These are phyloP conservation scores for Lolium perenne DNA, from an alignment of 176 grass and related monocot genomes.

Conservation along the genomic window DNA sequence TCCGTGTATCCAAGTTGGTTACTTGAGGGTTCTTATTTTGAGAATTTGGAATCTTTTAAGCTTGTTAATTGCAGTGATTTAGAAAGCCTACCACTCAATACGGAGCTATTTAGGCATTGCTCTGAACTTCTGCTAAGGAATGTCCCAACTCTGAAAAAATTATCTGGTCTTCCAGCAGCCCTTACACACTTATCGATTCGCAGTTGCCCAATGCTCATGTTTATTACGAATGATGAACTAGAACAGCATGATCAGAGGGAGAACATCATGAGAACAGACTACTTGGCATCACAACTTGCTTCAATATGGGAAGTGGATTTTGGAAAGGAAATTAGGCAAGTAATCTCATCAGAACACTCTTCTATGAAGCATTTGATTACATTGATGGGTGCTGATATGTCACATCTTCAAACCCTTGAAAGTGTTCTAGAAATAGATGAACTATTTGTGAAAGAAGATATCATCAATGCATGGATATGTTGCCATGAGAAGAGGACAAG, in stretches of 20 bases:
- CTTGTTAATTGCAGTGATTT: not conserved
- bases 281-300: not conserved
- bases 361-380: not conserved
- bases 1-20: conserved; percentile 12
- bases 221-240: not conserved
- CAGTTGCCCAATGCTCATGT: conserved; percentile 2
- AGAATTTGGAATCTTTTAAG: not conserved
- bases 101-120: not conserved
- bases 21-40: not conserved
- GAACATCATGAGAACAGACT: not conserved
- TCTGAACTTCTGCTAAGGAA: fast-evolving
- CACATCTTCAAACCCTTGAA: not conserved
- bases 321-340: not conserved
- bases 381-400: not conserved
- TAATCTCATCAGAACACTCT: not conserved
- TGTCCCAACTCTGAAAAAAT: not conserved
- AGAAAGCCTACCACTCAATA: not conserved
- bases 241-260: not conserved
- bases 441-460: not conserved
- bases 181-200: fast-evolving
- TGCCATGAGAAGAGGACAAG: conserved; percentile 10
- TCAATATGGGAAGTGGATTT: not conserved
- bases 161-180: not conserved
- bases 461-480: not conserved
- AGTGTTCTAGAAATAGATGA: too few relatives aligned